phyloP scores from a whole-genome alignment of 2,329 filamentous ascomycete genomes.

The Epichloe glyceriae region DNA sequence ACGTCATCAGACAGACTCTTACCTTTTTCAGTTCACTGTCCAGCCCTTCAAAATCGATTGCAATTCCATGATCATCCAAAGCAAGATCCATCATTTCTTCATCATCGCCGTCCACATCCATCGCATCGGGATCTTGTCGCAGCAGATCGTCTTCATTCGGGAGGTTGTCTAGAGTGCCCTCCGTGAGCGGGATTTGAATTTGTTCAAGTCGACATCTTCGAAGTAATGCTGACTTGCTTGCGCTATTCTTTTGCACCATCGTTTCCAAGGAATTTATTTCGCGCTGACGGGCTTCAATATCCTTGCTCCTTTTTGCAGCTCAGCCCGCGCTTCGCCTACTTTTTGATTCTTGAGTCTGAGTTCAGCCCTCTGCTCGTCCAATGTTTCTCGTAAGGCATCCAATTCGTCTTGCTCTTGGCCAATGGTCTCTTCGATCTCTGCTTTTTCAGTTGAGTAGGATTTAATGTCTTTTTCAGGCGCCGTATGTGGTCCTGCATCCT shows the following conservation, averaged over 20 bases:
- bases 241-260: slow-evolving; percentile 73
- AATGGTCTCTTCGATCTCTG: slow-evolving; percentile 59
- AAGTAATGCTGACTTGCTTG: slow-evolving; percentile 71
- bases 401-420: slow-evolving; percentile 64
- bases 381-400: slow-evolving; percentile 57
- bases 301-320: slow-evolving; percentile 72
- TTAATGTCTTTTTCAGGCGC: slow-evolving; percentile 57
- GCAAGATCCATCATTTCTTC: slow-evolving; percentile 48
- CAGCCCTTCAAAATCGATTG: slow-evolving; percentile 70
- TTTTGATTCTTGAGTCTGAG: slow-evolving; percentile 59
- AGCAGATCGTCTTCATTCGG: slow-evolving; percentile 76
- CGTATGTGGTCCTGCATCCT: slow-evolving; percentile 53
- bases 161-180: slow-evolving; percentile 69
- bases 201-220: slow-evolving; percentile 89
- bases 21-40: slow-evolving; percentile 73
- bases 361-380: slow-evolving; percentile 55
- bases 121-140: slow-evolving; percentile 68
- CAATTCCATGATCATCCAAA: slow-evolving; percentile 82
- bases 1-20: slow-evolving; percentile 18
- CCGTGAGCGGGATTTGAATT: slow-evolving; percentile 66
- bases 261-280: slow-evolving; percentile 70
- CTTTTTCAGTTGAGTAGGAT: slow-evolving; percentile 58
- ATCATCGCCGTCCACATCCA: slow-evolving; percentile 73
- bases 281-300: slow-evolving; percentile 62
- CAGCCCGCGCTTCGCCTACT: slow-evolving; percentile 64